Percentiles rank a stretch among this genome's conserved stretches.
Conservation (phyloP, 306 rosid genomes). For the Pyrus betulifolia region DNA sequence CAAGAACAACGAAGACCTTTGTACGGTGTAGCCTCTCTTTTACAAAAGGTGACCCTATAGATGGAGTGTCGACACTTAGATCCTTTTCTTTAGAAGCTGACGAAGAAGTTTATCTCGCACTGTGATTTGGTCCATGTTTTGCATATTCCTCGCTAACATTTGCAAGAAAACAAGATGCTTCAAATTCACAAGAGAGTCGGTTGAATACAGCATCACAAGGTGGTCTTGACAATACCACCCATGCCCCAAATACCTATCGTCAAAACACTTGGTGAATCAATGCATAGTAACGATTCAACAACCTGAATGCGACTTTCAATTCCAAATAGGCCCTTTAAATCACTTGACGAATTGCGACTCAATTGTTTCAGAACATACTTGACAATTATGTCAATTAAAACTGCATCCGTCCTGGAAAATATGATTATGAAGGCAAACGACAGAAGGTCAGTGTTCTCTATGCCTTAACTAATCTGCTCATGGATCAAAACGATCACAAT, state of each 20-base stretch:
- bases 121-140: neutral
- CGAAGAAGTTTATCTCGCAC: neutral
- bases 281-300: neutral
- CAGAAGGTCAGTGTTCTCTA: neutral
- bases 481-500: neutral
- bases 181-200: neutral
- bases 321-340: slow-evolving; percentile 5
- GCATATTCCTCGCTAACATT: neutral
- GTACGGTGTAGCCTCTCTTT: neutral
- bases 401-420: neutral
- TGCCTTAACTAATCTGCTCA: neutral
- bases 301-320: neutral
- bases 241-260: slow-evolving; percentile 23
- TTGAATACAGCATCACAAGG: neutral
- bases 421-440: neutral
- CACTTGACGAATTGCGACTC: neutral
- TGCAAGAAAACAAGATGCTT: neutral
- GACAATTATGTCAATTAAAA: neutral
- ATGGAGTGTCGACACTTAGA: neutral
- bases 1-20: slow-evolving; percentile 7
- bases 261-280: neutral
- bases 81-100: neutral
- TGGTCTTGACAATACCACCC: neutral
- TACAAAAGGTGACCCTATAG: neutral
- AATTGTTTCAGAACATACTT: neutral